Evolutionary conservation across 2,329 filamentous ascomycete species (phyloP), one percentile per base, ranked within the genome.

Genomic region (Alternaria triticina): DNA sequence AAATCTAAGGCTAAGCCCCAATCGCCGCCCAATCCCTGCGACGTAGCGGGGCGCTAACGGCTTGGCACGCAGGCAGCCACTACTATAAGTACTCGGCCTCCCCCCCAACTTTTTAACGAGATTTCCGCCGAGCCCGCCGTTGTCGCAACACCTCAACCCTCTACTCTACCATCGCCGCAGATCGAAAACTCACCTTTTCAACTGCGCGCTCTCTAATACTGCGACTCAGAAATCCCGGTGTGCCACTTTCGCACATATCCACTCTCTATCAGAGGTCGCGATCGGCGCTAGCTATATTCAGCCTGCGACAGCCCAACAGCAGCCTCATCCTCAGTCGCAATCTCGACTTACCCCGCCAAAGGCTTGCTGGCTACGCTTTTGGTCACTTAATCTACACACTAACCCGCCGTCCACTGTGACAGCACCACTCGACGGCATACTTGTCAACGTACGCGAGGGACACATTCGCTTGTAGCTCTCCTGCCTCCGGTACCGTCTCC

Each of bases 401-500:
- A 64, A 70, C 72, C 61, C 64, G 57, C 69, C 68, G 70, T 75
- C 72, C 62, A 63, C 65, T 55, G 44, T 66, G 72, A 71, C 70
- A 67, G 69, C 67, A 61, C 73, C 62, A 70, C 68, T 66, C 69
- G 68, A 65, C 71, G 69, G 72, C 67, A 65, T 44, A 66, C 70
- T 76, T 77, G 77, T 81, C 82, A 83, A 82, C 81, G 79, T 81
- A 82, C 84, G 85, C 85, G 85, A 93, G 93, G 92, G 94, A 97
- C 91, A 94, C 94, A 97, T 97, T 97, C 83, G 90, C 81, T 97
- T 97, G 94, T 97, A 93, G 85, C 92, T 97, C 94, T 97, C 93
- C 91, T 88, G 83, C 87, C 87, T 87, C 80, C 72, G 86, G 84
- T 86, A 86, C 81, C 83, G 73, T 69, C 67, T 71, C 66, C 68